These are phyloP conservation scores for Bassia scoparia DNA, from an alignment of 148 eudicot genomes.

Conservation along the genomic window DNA sequence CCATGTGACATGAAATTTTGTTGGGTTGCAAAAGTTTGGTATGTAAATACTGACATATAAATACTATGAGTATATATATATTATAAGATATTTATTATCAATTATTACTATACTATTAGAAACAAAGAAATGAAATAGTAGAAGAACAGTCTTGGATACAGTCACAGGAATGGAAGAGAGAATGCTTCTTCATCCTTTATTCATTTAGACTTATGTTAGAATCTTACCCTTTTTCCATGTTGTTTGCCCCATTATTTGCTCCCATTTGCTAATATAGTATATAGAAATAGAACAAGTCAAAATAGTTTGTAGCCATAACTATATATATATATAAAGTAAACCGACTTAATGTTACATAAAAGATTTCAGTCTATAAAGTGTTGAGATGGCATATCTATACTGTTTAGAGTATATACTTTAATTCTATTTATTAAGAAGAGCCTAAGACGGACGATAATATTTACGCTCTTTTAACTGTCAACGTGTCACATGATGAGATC, in stretches of 20 bases:
- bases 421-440: too few relatives aligned
- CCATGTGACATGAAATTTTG: constrained; percentile 32
- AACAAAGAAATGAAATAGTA: constrained; percentile 33
- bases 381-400: too few relatives aligned
- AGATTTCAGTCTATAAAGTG: too few relatives aligned
- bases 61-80: background rate
- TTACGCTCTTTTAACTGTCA: too few relatives aligned
- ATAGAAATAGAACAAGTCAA: too few relatives aligned
- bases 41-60: background rate
- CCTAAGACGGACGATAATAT: too few relatives aligned
- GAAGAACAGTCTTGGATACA: constrained; percentile 50
- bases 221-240: constrained; percentile 45
- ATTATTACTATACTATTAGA: background rate
- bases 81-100: background rate
- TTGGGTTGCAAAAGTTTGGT: constrained; percentile 31
- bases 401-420: too few relatives aligned
- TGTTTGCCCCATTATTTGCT: constrained; percentile 24
- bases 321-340: too few relatives aligned
- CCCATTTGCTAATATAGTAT: too few relatives aligned
- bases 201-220: constrained; percentile 40
- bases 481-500: too few relatives aligned
- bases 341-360: too few relatives aligned
- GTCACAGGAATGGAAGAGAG: constrained; percentile 49
- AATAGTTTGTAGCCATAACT: too few relatives aligned
- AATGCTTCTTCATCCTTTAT: constrained; percentile 48